Evolutionary conservation across 495 filamentous ascomycete genomes (phyloP).

Genomic region (Podospora didyma): DNA sequence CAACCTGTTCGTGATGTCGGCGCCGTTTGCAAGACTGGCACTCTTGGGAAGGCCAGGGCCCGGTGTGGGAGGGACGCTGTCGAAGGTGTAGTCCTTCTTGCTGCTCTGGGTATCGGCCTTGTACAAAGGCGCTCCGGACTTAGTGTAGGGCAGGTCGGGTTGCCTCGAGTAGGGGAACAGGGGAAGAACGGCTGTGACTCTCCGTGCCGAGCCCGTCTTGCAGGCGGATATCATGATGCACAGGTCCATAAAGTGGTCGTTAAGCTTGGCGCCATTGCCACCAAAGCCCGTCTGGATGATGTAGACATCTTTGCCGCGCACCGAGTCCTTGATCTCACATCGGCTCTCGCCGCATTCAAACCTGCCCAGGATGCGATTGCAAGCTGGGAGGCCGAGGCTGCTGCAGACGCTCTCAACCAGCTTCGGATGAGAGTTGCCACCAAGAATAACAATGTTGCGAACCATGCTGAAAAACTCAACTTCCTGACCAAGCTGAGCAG

Average conservation of each 20-base stretch:
- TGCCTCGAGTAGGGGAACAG: slow-evolving; percentile 96
- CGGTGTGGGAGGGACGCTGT: slow-evolving; percentile 85
- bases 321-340: slow-evolving; percentile 91
- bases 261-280: slow-evolving; percentile 68
- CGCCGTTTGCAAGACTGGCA: slow-evolving; percentile 57
- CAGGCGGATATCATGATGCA: slow-evolving; percentile 97
- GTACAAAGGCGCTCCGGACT: slow-evolving; percentile 79
- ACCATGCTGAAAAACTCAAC: slow-evolving; percentile 54
- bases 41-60: slow-evolving; percentile 61
- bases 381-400: slow-evolving; percentile 77
- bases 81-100: slow-evolving; percentile 78
- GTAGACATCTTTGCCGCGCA: slow-evolving; percentile 96
- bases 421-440: slow-evolving; percentile 86
- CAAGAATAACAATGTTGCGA: slow-evolving; percentile 91
- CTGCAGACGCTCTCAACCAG: slow-evolving; percentile 82
- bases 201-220: slow-evolving; percentile 88
- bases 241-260: slow-evolving; percentile 92
- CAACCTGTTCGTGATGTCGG: slow-evolving; percentile 66
- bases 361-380: slow-evolving; percentile 79
- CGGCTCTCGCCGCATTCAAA: slow-evolving; percentile 93
- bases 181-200: slow-evolving; percentile 90
- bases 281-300: slow-evolving; percentile 79
- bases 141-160: slow-evolving; percentile 94
- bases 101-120: slow-evolving; percentile 56
- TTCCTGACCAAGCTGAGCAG: slow-evolving; percentile 29